Conservation (phyloP, 1,284 basidiomycete species). For the Ustilago loliicola region DNA sequence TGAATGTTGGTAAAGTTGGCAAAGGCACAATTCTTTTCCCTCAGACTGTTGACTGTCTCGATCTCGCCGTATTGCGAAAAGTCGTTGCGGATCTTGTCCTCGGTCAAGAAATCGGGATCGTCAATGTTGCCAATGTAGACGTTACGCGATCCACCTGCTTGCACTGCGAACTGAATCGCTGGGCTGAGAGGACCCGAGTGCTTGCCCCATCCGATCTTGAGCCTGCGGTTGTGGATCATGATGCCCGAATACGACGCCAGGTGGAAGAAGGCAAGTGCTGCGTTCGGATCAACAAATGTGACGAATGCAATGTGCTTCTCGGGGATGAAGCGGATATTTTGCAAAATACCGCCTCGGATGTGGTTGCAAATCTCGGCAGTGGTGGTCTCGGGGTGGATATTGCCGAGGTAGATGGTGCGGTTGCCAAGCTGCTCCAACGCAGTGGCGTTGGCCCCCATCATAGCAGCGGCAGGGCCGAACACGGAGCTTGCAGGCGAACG, state of each 20-base stretch:
- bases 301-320: conserved; percentile 70
- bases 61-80: conserved; percentile 68
- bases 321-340: conserved; percentile 67
- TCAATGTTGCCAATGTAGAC: conserved; percentile 70
- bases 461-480: conserved; percentile 55
- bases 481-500: conserved; percentile 49
- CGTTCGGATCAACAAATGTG: conserved; percentile 68
- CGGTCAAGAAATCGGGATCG: conserved; percentile 60
- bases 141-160: conserved; percentile 69
- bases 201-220: conserved; percentile 70
- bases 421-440: conserved; percentile 67
- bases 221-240: conserved; percentile 68
- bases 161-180: conserved; percentile 68
- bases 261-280: conserved; percentile 68
- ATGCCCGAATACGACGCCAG: conserved; percentile 66
- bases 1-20: conserved; percentile 70
- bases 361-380: conserved; percentile 70
- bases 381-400: conserved; percentile 69
- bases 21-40: conserved; percentile 69
- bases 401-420: conserved; percentile 69
- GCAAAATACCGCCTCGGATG: conserved; percentile 68
- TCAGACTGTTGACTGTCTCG: conserved; percentile 68
- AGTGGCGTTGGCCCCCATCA: conserved; percentile 51
- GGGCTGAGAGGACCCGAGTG: conserved; percentile 68
- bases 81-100: conserved; percentile 67